Percentiles rank a stretch among this genome's conserved stretches.
These are phyloP conservation scores for Calonectria leucothoes DNA, from an alignment of 2,329 filamentous ascomycete species.

Conservation along the genomic window DNA sequence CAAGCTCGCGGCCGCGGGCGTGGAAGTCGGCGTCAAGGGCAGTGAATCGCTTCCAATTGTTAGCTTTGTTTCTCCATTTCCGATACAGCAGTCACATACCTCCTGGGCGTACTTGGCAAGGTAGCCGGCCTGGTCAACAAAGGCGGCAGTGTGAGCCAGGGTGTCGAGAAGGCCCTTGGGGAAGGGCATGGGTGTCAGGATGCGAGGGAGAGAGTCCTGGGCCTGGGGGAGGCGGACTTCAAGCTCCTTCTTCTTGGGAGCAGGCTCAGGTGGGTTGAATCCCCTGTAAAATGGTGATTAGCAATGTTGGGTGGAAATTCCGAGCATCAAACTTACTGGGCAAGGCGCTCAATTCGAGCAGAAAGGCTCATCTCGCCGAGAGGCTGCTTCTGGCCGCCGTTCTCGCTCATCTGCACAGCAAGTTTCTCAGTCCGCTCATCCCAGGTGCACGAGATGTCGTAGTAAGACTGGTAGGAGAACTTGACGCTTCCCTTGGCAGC, in stretches of 20 bases:
- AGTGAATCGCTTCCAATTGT: neutral
- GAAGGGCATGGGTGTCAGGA: slow-evolving; percentile 24
- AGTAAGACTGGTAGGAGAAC: slow-evolving; percentile 26
- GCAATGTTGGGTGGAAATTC: neutral
- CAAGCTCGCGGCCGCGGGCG: neutral
- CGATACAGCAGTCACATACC: neutral
- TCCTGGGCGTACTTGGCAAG: slow-evolving; percentile 31
- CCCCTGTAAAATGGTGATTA: neutral
- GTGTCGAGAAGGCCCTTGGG: slow-evolving; percentile 25
- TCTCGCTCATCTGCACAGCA: slow-evolving; percentile 15
- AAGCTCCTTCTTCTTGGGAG: slow-evolving; percentile 19
- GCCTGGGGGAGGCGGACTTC: slow-evolving; percentile 28
- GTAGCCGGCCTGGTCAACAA: slow-evolving; percentile 31
- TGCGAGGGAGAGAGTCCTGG: slow-evolving; percentile 18
- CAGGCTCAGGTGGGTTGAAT: neutral
- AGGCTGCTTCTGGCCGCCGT: neutral
- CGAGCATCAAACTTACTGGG: slow-evolving; percentile 18
- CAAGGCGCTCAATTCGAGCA: slow-evolving; percentile 23
- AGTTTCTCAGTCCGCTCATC: slow-evolving; percentile 21
- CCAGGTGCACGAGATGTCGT: slow-evolving; percentile 29
- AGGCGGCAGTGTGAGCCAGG: slow-evolving; percentile 23
- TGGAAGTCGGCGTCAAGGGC: slow-evolving; percentile 18
- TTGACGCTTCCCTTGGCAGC: neutral
- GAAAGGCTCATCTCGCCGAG: slow-evolving; percentile 18
- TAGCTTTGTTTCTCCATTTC: neutral